Conservation (phyloP, 345 rosid species). For the Carallia brachiata region DNA sequence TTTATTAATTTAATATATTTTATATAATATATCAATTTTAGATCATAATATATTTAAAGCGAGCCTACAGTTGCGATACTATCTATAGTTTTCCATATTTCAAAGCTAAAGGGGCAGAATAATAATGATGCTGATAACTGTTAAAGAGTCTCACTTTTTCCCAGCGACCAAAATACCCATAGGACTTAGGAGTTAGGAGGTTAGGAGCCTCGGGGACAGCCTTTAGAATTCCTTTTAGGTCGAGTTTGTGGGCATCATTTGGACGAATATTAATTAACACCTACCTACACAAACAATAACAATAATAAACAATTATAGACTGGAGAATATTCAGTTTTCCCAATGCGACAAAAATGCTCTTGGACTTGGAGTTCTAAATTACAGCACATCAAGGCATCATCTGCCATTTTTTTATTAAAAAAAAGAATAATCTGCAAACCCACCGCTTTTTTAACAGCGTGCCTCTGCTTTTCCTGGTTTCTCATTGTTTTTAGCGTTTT, state of each 20-base stretch:
- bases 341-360: conserved; percentile 68
- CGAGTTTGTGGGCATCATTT: background rate
- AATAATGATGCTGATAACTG: background rate
- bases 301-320: conserved; percentile 7
- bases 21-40: too few species aligned
- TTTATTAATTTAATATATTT: too few species aligned
- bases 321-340: conserved; percentile 61
- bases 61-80: too few species aligned
- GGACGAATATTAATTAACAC: background rate
- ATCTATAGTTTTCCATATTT: too few species aligned
- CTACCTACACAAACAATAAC: background rate
- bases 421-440: background rate
- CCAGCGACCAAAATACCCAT: conserved; percentile 28
- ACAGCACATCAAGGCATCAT: conserved; percentile 27
- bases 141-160: background rate
- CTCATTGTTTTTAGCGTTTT: too few species aligned
- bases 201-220: conserved; percentile 5
- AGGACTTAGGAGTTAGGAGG: background rate
- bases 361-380: conserved; percentile 20
- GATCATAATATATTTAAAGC: too few species aligned
- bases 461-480: too few species aligned
- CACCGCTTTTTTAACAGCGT: too few species aligned
- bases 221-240: conserved; percentile 8
- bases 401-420: background rate
- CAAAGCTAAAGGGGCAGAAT: background rate